Evolutionary conservation across 345 rosid species (phyloP).

Genomic region (Orychophragmus violaceus): DNA sequence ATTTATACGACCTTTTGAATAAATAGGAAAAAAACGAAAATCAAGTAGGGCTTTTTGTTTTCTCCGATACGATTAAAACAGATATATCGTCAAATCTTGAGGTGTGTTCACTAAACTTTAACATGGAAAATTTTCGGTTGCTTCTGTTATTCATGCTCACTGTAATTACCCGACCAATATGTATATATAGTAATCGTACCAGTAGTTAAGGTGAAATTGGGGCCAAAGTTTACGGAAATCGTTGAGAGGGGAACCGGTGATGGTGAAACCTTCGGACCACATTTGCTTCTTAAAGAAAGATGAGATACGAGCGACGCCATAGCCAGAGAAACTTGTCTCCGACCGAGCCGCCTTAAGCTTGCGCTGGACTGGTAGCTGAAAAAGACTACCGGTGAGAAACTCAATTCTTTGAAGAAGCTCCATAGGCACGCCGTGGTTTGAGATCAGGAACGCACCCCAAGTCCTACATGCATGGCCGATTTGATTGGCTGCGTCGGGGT

Average conservation of each 20-base stretch:
- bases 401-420: conserved; percentile 20
- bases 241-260: conserved; percentile 54
- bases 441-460: conserved; percentile 70
- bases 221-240: conserved; percentile 78
- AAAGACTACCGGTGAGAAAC: not conserved
- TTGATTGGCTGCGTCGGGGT: conserved; percentile 34
- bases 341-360: conserved; percentile 24
- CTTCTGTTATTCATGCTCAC: conserved; percentile 4
- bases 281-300: conserved; percentile 57
- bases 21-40: not conserved
- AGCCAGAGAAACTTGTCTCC: conserved; percentile 49
- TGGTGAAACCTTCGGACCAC: conserved; percentile 97
- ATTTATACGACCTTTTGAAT: not conserved
- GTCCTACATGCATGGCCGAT: conserved; percentile 53
- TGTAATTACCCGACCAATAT: not conserved
- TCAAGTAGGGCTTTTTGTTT: conserved; percentile 25
- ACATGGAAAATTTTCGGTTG: conserved; percentile 15
- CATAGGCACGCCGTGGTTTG: conserved; percentile 51
- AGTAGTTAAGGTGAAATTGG: conserved; percentile 36
- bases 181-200: conserved; percentile 38
- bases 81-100: conserved; percentile 23
- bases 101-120: conserved; percentile 19
- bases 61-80: conserved; percentile 13
- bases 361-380: not conserved
- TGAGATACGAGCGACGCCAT: conserved; percentile 67